Percentiles rank a stretch among this genome's conserved stretches.
phyloP scores from a whole-genome alignment of 306 rosid species.

The Alnus glutinosa region DNA sequence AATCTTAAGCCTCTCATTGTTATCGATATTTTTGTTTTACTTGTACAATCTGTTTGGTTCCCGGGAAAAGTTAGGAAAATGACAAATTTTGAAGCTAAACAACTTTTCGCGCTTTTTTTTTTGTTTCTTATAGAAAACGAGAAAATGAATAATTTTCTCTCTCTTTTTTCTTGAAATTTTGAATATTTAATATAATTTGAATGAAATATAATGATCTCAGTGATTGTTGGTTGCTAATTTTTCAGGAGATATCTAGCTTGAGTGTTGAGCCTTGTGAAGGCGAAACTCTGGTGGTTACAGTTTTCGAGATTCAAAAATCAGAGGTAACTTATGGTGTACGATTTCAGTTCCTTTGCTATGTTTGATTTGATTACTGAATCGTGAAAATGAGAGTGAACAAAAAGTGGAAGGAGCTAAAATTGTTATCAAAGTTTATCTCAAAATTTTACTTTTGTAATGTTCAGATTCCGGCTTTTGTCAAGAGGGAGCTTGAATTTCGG shows the following conservation, averaged over 20 bases:
- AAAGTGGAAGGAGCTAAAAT: not conserved
- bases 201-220: not conserved
- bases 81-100: not conserved
- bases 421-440: not conserved
- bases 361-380: constrained; percentile 9
- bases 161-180: not conserved
- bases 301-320: constrained; percentile 74
- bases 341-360: constrained; percentile 12
- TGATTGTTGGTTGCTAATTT: constrained; percentile 15
- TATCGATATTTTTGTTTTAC: not conserved
- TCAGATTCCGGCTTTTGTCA: constrained; percentile 85
- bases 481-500: constrained; percentile 90
- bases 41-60: not conserved
- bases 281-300: constrained; percentile 72
- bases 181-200: not conserved
- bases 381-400: not conserved
- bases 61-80: constrained; percentile 15
- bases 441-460: constrained; percentile 10
- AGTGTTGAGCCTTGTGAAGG: constrained; percentile 80
- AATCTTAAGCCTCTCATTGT: not conserved
- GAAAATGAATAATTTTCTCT: not conserved
- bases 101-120: not conserved
- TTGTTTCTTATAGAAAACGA: too few relatives aligned
- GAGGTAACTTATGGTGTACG: constrained; percentile 48
- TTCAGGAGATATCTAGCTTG: constrained; percentile 89